Conservation (phyloP, 2,329 filamentous ascomycete species). For the Epichloe amarillans region DNA sequence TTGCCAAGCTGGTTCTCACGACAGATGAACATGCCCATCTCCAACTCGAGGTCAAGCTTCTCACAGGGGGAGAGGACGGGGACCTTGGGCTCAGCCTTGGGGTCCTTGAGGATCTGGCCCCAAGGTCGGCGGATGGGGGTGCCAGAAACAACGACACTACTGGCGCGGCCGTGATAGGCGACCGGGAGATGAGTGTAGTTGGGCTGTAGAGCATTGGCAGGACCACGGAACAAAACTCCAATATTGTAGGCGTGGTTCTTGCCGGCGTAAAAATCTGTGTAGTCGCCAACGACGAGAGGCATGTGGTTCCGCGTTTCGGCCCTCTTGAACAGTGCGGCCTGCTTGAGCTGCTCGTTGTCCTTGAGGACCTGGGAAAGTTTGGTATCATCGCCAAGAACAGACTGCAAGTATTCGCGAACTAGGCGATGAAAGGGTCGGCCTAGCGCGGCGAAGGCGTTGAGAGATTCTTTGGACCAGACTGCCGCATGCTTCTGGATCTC, state of each 20-base stretch:
- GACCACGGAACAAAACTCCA: slow-evolving; percentile 60
- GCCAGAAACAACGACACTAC: slow-evolving; percentile 60
- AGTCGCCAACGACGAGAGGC: slow-evolving; percentile 67
- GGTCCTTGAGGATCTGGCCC: slow-evolving; percentile 51
- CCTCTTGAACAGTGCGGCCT: slow-evolving; percentile 15
- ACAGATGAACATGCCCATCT: slow-evolving; percentile 64
- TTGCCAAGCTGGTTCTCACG: slow-evolving; percentile 52
- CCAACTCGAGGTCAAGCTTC: slow-evolving; percentile 62
- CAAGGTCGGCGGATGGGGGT: slow-evolving; percentile 57
- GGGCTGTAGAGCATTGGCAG: slow-evolving; percentile 60
- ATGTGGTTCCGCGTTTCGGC: slow-evolving; percentile 51
- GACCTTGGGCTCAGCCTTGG: slow-evolving; percentile 38
- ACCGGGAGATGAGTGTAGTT: slow-evolving; percentile 75
- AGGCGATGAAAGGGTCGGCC: slow-evolving; percentile 56
- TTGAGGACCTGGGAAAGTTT: slow-evolving; percentile 20
- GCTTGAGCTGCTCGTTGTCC: slow-evolving; percentile 21
- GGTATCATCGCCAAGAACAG: slow-evolving; percentile 43
- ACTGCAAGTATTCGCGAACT: slow-evolving; percentile 56
- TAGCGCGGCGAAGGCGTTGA: slow-evolving; percentile 30
- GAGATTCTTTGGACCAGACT: slow-evolving; percentile 15
- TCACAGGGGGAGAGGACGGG: slow-evolving; percentile 48
- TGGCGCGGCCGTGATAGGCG: slow-evolving; percentile 68
- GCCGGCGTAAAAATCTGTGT: slow-evolving; percentile 76
- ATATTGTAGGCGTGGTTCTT: slow-evolving; percentile 61
- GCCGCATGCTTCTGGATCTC: slow-evolving; percentile 14